These are phyloP conservation scores for Ogataea polymorpha DNA, from an alignment of 805 yeast genomes.

Conservation along the genomic window DNA sequence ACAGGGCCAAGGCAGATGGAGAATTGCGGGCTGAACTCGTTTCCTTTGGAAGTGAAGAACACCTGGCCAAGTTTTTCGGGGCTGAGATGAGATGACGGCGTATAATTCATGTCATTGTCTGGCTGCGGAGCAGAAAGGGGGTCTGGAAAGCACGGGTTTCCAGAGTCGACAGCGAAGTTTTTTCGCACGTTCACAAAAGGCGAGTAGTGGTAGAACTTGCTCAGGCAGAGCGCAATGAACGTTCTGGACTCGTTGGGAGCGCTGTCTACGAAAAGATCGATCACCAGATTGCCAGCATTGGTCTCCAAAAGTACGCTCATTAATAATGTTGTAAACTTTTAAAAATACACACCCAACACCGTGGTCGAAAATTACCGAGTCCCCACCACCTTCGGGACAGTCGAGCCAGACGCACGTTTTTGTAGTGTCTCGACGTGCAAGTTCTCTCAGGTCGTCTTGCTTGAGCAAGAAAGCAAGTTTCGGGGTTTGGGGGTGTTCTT, in stretches of 20 bases:
- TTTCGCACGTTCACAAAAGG: constrained; percentile 45
- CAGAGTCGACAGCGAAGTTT: constrained; percentile 41
- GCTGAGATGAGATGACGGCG: constrained; percentile 15
- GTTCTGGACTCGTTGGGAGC: constrained; percentile 41
- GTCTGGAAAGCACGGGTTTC: constrained; percentile 41
- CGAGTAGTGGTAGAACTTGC: constrained; percentile 48
- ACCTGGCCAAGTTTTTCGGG: constrained; percentile 37
- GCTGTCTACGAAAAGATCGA: constrained; percentile 41
- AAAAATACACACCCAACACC: too few species aligned
- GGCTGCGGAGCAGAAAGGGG: constrained; percentile 1
- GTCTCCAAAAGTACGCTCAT: constrained; percentile 43
- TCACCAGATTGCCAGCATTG: constrained; percentile 45
- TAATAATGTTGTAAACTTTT: too few species aligned
- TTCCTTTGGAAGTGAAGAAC: constrained; percentile 11
- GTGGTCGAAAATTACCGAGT: too few species aligned
- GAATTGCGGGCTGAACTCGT: constrained; percentile 35
- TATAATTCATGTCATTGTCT: constrained; percentile 14
- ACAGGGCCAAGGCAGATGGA: constrained; percentile 35
- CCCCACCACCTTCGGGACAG: too few species aligned
- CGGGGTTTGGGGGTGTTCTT: too few species aligned
- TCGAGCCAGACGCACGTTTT: too few species aligned
- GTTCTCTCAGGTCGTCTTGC: too few species aligned
- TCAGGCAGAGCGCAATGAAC: constrained; percentile 53
- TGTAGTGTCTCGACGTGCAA: too few species aligned
- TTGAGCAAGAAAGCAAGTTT: too few species aligned